These are phyloP conservation scores for Buddleja alternifolia DNA, from an alignment of 257 asterid genomes.

Conservation along the genomic window DNA sequence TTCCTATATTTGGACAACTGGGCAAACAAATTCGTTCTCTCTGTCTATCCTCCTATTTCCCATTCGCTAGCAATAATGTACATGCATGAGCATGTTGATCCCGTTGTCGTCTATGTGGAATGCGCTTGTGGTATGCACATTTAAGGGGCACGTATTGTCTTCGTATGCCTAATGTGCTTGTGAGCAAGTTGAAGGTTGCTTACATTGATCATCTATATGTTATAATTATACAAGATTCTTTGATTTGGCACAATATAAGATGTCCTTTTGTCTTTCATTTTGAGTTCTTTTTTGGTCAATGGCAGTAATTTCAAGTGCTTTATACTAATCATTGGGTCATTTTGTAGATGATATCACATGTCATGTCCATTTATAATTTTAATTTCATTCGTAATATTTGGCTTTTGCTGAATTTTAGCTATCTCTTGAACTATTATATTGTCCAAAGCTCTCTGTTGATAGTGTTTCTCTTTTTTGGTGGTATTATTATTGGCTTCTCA, in stretches of 20 bases:
- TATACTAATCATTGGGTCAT: neutral
- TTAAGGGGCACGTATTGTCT: too few relatives aligned
- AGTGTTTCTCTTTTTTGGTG: neutral
- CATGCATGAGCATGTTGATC: neutral
- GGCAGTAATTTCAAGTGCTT: neutral
- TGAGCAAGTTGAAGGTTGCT: too few relatives aligned
- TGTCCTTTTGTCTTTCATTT: neutral
- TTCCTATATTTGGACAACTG: neutral
- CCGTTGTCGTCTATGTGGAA: neutral
- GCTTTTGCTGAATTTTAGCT: too few relatives aligned
- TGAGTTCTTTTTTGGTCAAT: conserved; percentile 8
- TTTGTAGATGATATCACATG: neutral
- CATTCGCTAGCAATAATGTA: too few relatives aligned
- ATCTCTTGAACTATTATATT: too few relatives aligned
- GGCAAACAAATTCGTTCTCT: neutral
- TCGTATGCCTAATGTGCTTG: too few relatives aligned
- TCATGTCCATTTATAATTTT: neutral
- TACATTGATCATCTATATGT: too few relatives aligned
- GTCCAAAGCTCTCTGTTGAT: too few relatives aligned
- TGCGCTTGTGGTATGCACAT: too few relatives aligned
- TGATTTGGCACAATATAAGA: conserved; percentile 2
- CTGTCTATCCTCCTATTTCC: neutral
- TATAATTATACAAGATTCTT: conserved; percentile 5
- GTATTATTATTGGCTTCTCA: neutral
- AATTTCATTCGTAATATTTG: conserved; percentile 5